Evolutionary conservation across 495 filamentous ascomycete genomes (phyloP).

Genomic region (Hypoxylon intermedium): DNA sequence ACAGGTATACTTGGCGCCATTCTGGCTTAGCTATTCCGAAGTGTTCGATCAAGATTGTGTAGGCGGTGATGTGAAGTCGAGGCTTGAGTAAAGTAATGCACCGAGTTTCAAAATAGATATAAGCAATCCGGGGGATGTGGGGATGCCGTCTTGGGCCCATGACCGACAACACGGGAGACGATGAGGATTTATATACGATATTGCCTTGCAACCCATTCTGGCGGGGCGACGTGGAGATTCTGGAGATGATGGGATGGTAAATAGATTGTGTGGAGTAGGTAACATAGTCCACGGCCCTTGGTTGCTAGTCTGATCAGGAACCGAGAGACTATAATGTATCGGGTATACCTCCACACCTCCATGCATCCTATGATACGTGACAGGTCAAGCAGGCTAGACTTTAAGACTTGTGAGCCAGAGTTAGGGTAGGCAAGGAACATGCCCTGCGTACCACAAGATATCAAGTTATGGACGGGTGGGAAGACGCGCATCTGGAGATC

Average conservation of each 20-base stretch:
- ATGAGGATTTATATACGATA: slow-evolving; percentile 46
- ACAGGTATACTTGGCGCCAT: slow-evolving; percentile 59
- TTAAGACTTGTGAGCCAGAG: slow-evolving; percentile 27
- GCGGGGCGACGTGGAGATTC: slow-evolving; percentile 42
- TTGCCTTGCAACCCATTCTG: slow-evolving; percentile 39
- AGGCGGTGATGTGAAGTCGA: slow-evolving; percentile 21
- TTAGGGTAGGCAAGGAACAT: slow-evolving; percentile 33
- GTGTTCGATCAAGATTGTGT: slow-evolving; percentile 16
- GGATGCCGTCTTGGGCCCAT: slow-evolving; percentile 36
- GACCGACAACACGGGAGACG: slow-evolving; percentile 39
- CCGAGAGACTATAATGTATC: slow-evolving; percentile 38
- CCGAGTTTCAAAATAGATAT: slow-evolving; percentile 31
- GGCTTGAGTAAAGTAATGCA: slow-evolving; percentile 27
- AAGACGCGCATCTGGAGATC: slow-evolving; percentile 42
- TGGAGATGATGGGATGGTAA: slow-evolving; percentile 41
- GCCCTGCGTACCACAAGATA: slow-evolving; percentile 34
- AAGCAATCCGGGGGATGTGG: slow-evolving; percentile 36
- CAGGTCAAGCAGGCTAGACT: slow-evolving; percentile 37
- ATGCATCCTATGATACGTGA: slow-evolving; percentile 35
- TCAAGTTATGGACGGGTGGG: slow-evolving; percentile 35
- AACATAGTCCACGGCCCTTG: slow-evolving; percentile 30
- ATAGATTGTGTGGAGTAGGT: slow-evolving; percentile 44
- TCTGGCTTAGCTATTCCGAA: slow-evolving; percentile 27
- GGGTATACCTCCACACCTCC: slow-evolving; percentile 41
- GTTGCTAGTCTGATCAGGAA: slow-evolving; percentile 42